A percentile compares a stretch with the other conserved stretches of the same genome.
phyloP scores from a whole-genome alignment of 2,329 filamentous ascomycete genomes.

The Grosmannia serpens region DNA sequence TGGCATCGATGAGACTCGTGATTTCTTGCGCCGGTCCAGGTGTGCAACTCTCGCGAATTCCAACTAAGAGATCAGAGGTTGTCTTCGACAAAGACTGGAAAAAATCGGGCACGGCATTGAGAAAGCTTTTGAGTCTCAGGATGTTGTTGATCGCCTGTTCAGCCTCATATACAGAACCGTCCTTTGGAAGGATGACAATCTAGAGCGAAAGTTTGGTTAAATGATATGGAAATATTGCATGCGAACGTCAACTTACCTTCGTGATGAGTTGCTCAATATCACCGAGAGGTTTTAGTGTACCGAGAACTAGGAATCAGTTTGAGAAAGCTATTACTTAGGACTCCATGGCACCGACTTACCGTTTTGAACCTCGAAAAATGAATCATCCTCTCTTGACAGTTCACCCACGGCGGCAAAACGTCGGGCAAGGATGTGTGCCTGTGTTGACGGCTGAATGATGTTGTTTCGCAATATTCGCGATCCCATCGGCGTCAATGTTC shows the following conservation, averaged over 20 bases:
- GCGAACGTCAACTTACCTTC: conserved; percentile 33
- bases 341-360: conserved; percentile 29
- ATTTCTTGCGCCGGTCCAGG: conserved; percentile 51
- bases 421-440: conserved; percentile 49
- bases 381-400: conserved; percentile 67
- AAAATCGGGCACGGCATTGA: conserved; percentile 54
- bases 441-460: conserved; percentile 78
- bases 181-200: conserved; percentile 63
- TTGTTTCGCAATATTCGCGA: conserved; percentile 71
- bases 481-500: conserved; percentile 83
- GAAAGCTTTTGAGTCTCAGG: conserved; percentile 73
- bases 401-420: conserved; percentile 80
- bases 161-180: conserved; percentile 52
- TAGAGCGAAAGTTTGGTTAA: conserved; percentile 19
- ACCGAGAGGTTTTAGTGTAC: conserved; percentile 47
- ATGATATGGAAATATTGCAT: rapidly evolving
- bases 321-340: not conserved
- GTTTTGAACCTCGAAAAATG: conserved; percentile 66
- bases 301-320: conserved; percentile 9
- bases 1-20: conserved; percentile 50
- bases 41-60: conserved; percentile 58
- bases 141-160: conserved; percentile 81
- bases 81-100: conserved; percentile 57
- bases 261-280: conserved; percentile 75
- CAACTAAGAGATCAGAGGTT: conserved; percentile 50